Base-by-base conservation (phyloP, 1,284 basidiomycete genomes). In the Ceratobasidium sp. region DNA sequence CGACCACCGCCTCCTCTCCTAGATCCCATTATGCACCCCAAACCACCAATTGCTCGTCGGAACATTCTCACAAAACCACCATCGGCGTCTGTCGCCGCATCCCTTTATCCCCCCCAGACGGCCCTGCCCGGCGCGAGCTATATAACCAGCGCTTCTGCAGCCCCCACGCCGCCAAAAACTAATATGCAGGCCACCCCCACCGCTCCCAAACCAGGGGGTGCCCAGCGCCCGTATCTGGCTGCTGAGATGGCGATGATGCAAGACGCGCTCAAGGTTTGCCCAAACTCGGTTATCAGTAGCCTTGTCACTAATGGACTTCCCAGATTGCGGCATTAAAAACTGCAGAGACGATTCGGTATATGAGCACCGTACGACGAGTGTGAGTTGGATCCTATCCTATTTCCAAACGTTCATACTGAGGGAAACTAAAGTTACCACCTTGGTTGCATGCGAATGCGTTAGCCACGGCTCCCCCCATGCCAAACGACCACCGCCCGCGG, bases 401-500 rank as follows among this genome's bases (percentile, higher is more conserved):
- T 21, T 46, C 28, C 36, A 67, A 66, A 62, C 8, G 25, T 42
- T 72, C 49, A 44, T 54, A n/a, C 75, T 89, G 87, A 73, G 85
- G 83, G n/a, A 82, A 88, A 60, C 81, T 85, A 69, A 84, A 84
- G 73, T 48, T 38, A 36, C 44, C 25, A 30, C 33, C 30, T 63
- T 59, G 51, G 28, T 61, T 61, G 59, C 40, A 61, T 30, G 28
- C 42, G 25, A 14, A 48, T 28, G 21, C 18, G 21, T 40, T 46
- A 70, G 67, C 21, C 44, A 44, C 16, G 42, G 42, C 28, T 40
- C 54, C 28, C 51, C 56, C 18, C 83, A 88, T 76, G 85, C 85
- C 1, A 83, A 85, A n/a, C 79, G 84, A 69, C 90, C 91, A 38
- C 90, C 90, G 5, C 85, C 81, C 16, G 84, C 87, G 7, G 79